Percentiles rank a stretch among this genome's conserved stretches.
Conservation (phyloP, 2,329 filamentous ascomycete species). For the Elsinoe ampelina region DNA sequence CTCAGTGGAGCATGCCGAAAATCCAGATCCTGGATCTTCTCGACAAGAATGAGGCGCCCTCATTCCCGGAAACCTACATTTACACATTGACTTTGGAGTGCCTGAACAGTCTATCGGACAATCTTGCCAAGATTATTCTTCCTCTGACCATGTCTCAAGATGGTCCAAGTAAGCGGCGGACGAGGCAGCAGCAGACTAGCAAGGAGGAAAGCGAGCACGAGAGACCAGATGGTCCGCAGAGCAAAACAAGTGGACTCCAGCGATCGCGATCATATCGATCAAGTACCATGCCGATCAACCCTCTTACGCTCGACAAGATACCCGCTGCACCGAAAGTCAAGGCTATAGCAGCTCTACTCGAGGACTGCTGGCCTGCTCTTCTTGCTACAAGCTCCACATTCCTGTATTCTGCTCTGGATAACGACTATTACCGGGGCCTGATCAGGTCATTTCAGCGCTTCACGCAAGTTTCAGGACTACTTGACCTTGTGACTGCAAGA, state of each 20-base stretch:
- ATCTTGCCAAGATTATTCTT: slow-evolving; percentile 83
- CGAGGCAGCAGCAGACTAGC: slow-evolving; percentile 25
- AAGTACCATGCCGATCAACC: slow-evolving; percentile 74
- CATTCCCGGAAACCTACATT: slow-evolving; percentile 83
- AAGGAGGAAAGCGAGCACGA: slow-evolving; percentile 34
- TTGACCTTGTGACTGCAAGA: slow-evolving; percentile 74
- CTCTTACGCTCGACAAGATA: slow-evolving; percentile 64
- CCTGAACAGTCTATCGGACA: slow-evolving; percentile 82
- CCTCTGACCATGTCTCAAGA: slow-evolving; percentile 81
- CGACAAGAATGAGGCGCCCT: slow-evolving; percentile 78
- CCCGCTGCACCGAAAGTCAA: slow-evolving; percentile 61
- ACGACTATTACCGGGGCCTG: slow-evolving; percentile 85
- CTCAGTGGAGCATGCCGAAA: slow-evolving; percentile 80
- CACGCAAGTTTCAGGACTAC: slow-evolving; percentile 82
- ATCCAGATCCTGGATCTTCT: slow-evolving; percentile 88
- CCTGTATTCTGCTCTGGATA: slow-evolving; percentile 80
- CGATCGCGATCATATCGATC: slow-evolving; percentile 61
- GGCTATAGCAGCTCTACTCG: slow-evolving; percentile 71
- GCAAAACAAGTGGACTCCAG: slow-evolving; percentile 23
- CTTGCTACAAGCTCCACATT: slow-evolving; percentile 94
- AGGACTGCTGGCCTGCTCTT: slow-evolving; percentile 90
- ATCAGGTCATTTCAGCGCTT: slow-evolving; percentile 93
- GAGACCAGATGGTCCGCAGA: slow-evolving; percentile 30
- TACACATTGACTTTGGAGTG: slow-evolving; percentile 84
- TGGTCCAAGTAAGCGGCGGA: slow-evolving; percentile 35